Percentiles rank a stretch among this genome's conserved stretches.
phyloP scores from a whole-genome alignment of 768 basidiomycete genomes.

The Podaxis rugospora region DNA sequence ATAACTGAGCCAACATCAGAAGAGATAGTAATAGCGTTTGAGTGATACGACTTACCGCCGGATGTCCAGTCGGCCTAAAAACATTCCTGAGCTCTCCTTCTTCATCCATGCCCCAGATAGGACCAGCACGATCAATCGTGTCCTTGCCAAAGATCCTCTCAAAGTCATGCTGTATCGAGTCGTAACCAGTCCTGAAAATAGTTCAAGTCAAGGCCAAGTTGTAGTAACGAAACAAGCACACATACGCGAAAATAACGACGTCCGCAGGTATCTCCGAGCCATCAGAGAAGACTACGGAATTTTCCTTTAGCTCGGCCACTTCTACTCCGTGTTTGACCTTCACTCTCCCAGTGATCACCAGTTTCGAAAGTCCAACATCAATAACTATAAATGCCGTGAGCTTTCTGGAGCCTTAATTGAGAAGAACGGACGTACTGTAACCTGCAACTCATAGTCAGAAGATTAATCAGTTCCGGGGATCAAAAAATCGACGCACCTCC shows the following conservation, averaged over 20 bases:
- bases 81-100: conserved; percentile 34
- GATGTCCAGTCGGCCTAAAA: conserved; percentile 38
- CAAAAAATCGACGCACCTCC: background rate
- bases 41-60: conserved; percentile 25
- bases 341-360: conserved; percentile 51
- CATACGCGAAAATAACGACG: conserved; percentile 41
- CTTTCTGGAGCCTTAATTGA: background rate
- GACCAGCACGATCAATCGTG: conserved; percentile 23
- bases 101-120: conserved; percentile 35
- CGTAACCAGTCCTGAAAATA: conserved; percentile 1
- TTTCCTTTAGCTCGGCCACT: conserved; percentile 29
- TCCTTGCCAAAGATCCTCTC: conserved; percentile 31
- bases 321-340: conserved; percentile 52
- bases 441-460: background rate
- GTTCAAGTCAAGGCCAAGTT: too few species aligned
- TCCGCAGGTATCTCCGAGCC: conserved; percentile 36
- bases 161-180: conserved; percentile 23
- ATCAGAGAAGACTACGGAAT: conserved; percentile 33
- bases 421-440: background rate
- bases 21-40: background rate
- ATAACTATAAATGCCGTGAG: conserved; percentile 18
- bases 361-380: conserved; percentile 46
- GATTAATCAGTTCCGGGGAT: background rate
- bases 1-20: conserved; percentile 23
- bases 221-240: background rate